Percentiles rank a stretch among this genome's conserved stretches.
These are phyloP conservation scores for Boechera retrofracta DNA, from an alignment of 345 rosid species.

Conservation along the genomic window DNA sequence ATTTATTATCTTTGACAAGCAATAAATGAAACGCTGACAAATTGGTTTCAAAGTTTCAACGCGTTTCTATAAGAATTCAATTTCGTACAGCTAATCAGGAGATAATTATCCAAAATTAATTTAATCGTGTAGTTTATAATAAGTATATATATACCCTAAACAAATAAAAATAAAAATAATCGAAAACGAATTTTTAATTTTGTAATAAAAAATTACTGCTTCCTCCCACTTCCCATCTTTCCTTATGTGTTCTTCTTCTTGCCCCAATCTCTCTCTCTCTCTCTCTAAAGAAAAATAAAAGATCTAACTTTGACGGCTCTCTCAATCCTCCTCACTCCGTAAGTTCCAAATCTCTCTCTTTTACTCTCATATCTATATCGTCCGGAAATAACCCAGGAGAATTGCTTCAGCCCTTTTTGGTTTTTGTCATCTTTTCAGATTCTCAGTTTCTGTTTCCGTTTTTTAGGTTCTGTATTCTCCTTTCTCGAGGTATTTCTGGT, in stretches of 20 bases:
- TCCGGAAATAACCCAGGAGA: constrained; percentile 27
- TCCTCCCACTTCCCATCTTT: constrained; percentile 32
- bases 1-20: constrained; percentile 28
- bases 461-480: background rate
- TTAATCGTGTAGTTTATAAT: constrained; percentile 15
- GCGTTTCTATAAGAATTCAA: constrained; percentile 42
- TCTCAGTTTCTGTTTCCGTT: constrained; percentile 18
- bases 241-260: constrained; percentile 34
- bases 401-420: constrained; percentile 28
- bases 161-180: background rate
- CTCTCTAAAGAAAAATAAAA: constrained; percentile 24
- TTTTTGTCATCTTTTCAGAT: constrained; percentile 14
- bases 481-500: background rate
- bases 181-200: constrained; percentile 20
- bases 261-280: constrained; percentile 23
- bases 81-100: constrained; percentile 45
- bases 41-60: constrained; percentile 42
- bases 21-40: constrained; percentile 36
- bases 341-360: constrained; percentile 51
- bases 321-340: constrained; percentile 44
- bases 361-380: background rate
- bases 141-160: background rate
- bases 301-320: constrained; percentile 39
- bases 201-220: constrained; percentile 43
- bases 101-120: constrained; percentile 25